A percentile compares a stretch with the other conserved stretches of the same genome.
Evolutionary conservation across 371 early-diverging fungal genomes (phyloP).

Genomic region (Smittium culicis): DNA sequence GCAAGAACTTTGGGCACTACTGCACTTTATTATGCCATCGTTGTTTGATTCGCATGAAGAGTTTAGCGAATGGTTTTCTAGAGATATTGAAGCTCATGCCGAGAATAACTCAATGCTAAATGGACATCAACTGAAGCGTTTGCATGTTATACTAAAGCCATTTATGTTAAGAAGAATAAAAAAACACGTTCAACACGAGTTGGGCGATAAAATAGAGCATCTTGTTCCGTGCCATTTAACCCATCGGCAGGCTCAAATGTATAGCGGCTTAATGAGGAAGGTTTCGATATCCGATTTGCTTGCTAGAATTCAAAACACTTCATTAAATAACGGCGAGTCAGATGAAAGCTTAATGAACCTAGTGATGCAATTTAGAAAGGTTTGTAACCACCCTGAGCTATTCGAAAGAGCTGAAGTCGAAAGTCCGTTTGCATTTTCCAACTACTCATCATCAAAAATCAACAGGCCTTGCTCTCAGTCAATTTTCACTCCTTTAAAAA

Average conservation of each 20-base stretch:
- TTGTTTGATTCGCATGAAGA: slow-evolving; percentile 91
- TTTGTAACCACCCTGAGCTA: slow-evolving; percentile 96
- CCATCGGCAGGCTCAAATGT: slow-evolving; percentile 64
- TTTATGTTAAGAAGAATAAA: slow-evolving; percentile 98
- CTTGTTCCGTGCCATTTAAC: slow-evolving; percentile 74
- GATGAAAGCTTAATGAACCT: slow-evolving; percentile 83
- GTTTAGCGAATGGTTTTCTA: slow-evolving; percentile 91
- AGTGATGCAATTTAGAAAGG: slow-evolving; percentile 97
- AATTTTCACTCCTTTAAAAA: slow-evolving; percentile 1
- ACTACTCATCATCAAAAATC: not conserved
- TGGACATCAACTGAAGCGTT: slow-evolving; percentile 73
- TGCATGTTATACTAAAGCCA: slow-evolving; percentile 95
- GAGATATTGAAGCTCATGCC: slow-evolving; percentile 85
- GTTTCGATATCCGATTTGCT: slow-evolving; percentile 69
- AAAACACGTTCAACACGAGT: slow-evolving; percentile 88
- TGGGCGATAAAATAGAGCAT: slow-evolving; percentile 84
- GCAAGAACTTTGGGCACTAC: slow-evolving; percentile 93
- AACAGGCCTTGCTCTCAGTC: not conserved
- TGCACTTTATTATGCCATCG: slow-evolving; percentile 98
- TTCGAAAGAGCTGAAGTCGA: slow-evolving; percentile 86
- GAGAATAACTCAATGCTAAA: slow-evolving; percentile 73
- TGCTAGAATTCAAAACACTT: slow-evolving; percentile 48
- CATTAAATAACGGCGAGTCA: slow-evolving; percentile 51
- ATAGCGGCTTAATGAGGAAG: slow-evolving; percentile 62
- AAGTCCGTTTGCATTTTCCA: slow-evolving; percentile 48